Evolutionary conservation across 768 basidiomycete species (phyloP), one percentile per base, ranked within the genome.

Genomic region (Solioccasus polychromus): DNA sequence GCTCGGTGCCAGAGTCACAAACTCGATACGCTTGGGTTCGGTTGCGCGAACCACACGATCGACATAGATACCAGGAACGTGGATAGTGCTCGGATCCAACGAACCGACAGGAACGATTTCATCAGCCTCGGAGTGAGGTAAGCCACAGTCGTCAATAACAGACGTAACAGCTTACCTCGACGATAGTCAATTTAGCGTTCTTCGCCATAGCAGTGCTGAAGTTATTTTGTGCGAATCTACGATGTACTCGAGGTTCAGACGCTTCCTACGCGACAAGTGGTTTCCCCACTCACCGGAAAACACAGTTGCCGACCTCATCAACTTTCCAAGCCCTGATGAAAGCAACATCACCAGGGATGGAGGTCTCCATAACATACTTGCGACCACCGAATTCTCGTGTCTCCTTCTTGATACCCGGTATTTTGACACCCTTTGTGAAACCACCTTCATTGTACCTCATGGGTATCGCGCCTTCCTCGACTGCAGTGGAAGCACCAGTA

Each of bases 261-360:
- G 18, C 25, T 2, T 30, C 35, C 28, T 15, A 34, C 4, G 4
- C 14, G 29, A 17, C 18, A 26, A 22, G 58, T 17, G 35, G 34
- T 17, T n/a, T 19, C 20, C 9, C 36, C 19, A 35, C 53, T 45
- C 57, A 89, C 86, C 91, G 77, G 75, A 96, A 96, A 32, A 93
- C 81, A 55, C 85, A 87, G 65, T 96, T 96, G 2, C 92, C 92
- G 34, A 82, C 77, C 62, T 91, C 90, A 53, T 96, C 92, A 12
- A 81, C 93, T 65, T 92, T 94, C 91, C 91, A 94, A 4, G 90
- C 93, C 35, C 82, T 74, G 36, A 96, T 71, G 63, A 96, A 83
- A 8, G 93, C 92, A 52, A 91, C 80, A 64, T 91, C 88, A 12
- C 85, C 88, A 14, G 77, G 70, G 50, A 92, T 78, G 8, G 88